A percentile compares a stretch with the other conserved stretches of the same genome.
These are phyloP conservation scores for Tricholomella constricta DNA, from an alignment of 768 basidiomycete species.

Conservation along the genomic window DNA sequence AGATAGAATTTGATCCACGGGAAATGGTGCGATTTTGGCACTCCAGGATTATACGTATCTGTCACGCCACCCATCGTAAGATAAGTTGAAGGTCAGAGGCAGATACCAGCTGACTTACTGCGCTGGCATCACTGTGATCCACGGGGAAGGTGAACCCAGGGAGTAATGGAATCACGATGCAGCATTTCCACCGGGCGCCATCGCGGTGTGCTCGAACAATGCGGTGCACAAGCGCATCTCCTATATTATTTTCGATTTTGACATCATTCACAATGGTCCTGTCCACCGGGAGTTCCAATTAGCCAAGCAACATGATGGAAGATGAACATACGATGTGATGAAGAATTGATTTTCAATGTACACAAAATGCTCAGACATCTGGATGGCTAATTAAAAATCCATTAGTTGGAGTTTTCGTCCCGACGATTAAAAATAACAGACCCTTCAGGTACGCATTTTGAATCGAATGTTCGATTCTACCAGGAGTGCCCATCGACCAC, in stretches of 20 bases:
- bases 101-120: constrained; percentile 51
- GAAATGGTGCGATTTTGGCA: constrained; percentile 91
- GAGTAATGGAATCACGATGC: constrained; percentile 87
- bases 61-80: neutral
- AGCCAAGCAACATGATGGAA: neutral
- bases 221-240: constrained; percentile 89
- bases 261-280: constrained; percentile 86
- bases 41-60: constrained; percentile 94
- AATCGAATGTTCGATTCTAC: constrained; percentile 86
- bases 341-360: constrained; percentile 98
- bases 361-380: constrained; percentile 94
- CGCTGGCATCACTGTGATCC: constrained; percentile 90
- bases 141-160: constrained; percentile 95
- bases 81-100: neutral
- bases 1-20: constrained; percentile 91
- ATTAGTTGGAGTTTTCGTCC: neutral
- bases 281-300: constrained; percentile 14
- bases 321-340: constrained; percentile 71
- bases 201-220: constrained; percentile 87
- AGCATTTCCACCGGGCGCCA: constrained; percentile 85
- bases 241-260: constrained; percentile 89
- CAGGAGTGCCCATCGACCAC: constrained; percentile 93
- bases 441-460: constrained; percentile 94
- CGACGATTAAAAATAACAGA: constrained; percentile 28
- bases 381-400: constrained; percentile 60